Evolutionary conservation across 352 stramenopile species (phyloP).

Genomic region (Phytophthora ohioensis): DNA sequence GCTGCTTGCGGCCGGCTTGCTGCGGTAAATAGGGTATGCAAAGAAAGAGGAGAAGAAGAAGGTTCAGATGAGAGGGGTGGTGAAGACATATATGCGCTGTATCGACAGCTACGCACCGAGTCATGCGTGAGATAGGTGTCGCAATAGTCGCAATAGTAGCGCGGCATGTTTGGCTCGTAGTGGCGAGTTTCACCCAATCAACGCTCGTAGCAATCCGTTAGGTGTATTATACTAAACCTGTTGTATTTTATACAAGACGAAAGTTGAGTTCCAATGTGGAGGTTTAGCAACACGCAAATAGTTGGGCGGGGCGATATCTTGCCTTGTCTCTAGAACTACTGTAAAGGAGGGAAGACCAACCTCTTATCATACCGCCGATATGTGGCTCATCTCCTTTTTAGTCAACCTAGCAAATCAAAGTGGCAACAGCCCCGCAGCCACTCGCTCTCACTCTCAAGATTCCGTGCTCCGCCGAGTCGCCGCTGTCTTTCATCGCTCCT

Average conservation of each 20-base stretch:
- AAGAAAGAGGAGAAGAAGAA: slow-evolving; percentile 17
- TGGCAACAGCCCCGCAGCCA: slow-evolving; percentile 18
- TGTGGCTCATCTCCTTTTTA: slow-evolving; percentile 28
- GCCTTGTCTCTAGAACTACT: neutral
- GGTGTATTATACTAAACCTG: too few relatives aligned
- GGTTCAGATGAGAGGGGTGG: slow-evolving; percentile 3
- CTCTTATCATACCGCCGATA: slow-evolving; percentile 20
- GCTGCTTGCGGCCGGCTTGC: slow-evolving; percentile 93
- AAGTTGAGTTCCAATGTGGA: neutral
- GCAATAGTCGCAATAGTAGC: slow-evolving; percentile 96
- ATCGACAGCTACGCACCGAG: slow-evolving; percentile 62
- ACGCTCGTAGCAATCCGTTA: too few relatives aligned
- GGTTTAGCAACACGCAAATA: slow-evolving; percentile 24
- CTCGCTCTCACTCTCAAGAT: slow-evolving; percentile 33
- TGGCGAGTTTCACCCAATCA: neutral
- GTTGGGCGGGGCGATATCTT: slow-evolving; percentile 15
- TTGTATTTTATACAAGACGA: too few relatives aligned
- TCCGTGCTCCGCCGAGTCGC: slow-evolving; percentile 25
- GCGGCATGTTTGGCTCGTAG: slow-evolving; percentile 70
- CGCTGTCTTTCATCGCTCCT: slow-evolving; percentile 9
- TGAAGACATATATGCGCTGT: neutral
- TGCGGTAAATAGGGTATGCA: slow-evolving; percentile 29
- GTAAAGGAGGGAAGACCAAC: slow-evolving; percentile 7
- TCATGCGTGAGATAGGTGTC: slow-evolving; percentile 96
- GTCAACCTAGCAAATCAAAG: slow-evolving; percentile 19